phyloP scores from a whole-genome alignment of 148 eudicot species.

The Silene conica region DNA sequence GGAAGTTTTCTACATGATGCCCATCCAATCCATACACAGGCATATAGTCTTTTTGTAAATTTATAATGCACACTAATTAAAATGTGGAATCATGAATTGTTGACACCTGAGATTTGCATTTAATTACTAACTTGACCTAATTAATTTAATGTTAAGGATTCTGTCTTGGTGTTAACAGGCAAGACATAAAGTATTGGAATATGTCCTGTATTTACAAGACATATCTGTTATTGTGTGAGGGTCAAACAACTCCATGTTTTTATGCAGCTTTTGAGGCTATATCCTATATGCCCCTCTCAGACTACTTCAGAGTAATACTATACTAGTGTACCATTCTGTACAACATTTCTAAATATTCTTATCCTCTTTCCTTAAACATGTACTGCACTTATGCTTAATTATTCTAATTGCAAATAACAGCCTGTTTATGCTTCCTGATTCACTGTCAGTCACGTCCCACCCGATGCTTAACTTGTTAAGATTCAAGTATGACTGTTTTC shows the following conservation, averaged over 20 bases:
- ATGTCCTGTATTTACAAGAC: constrained; percentile 24
- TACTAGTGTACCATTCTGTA: neutral
- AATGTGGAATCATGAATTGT: neutral
- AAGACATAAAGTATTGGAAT: constrained; percentile 21
- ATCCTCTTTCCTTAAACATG: constrained; percentile 11
- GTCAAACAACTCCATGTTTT: constrained; percentile 18
- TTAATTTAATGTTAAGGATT: constrained; percentile 9
- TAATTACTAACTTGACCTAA: neutral
- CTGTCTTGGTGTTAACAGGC: constrained; percentile 25
- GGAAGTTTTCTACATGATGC: constrained; percentile 6
- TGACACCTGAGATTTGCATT: constrained; percentile 9
- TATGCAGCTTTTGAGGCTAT: constrained; percentile 23
- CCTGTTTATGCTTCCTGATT: neutral
- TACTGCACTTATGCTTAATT: neutral
- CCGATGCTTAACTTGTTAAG: too few relatives aligned
- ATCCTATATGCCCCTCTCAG: constrained; percentile 20
- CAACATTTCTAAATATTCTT: constrained; percentile 11
- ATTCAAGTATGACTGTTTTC: too few relatives aligned
- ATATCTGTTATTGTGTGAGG: neutral
- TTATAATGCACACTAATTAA: neutral
- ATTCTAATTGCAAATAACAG: neutral
- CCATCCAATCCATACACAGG: constrained; percentile 11
- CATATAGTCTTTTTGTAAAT: neutral
- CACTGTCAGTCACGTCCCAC: neutral
- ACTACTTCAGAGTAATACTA: constrained; percentile 25